Percentiles rank a stretch among this genome's conserved stretches.
These are phyloP conservation scores for Lodderomyces parapsilosis DNA, from an alignment of 1,139 yeast species.

Conservation along the genomic window DNA sequence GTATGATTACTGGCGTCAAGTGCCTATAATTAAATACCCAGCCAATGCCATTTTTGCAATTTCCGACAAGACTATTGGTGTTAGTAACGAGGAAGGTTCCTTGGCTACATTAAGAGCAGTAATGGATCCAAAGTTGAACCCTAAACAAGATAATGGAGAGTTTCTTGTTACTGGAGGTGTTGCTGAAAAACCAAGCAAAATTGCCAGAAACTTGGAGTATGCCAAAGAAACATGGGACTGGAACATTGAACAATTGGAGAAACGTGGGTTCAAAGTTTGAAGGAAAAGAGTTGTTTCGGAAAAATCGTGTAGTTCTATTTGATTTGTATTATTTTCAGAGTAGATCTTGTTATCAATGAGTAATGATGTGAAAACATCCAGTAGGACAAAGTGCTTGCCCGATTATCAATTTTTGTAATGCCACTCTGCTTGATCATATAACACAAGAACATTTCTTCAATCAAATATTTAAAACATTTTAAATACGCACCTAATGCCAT, in stretches of 20 bases:
- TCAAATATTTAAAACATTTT: no score
- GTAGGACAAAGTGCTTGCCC: no score
- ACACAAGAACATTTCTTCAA: no score
- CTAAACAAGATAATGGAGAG: slow-evolving; percentile 30
- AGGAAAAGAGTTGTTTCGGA: neutral
- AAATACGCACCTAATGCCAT: no score
- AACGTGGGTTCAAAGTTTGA: slow-evolving; percentile 20
- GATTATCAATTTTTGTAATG: no score
- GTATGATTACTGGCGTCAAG: slow-evolving; percentile 30
- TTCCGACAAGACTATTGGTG: slow-evolving; percentile 22
- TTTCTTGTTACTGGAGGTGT: slow-evolving; percentile 38
- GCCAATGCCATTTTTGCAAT: slow-evolving; percentile 16
- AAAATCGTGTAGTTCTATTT: no score
- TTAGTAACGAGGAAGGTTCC: slow-evolving; percentile 35
- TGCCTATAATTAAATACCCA: slow-evolving; percentile 22
- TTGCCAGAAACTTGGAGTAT: slow-evolving; percentile 23
- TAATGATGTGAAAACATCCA: no score
- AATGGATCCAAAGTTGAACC: slow-evolving; percentile 26
- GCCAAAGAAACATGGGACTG: slow-evolving; percentile 32
- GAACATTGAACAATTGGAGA: slow-evolving; percentile 24
- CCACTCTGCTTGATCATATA: no score
- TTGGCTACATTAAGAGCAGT: slow-evolving; percentile 35
- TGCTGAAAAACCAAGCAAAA: slow-evolving; percentile 22
- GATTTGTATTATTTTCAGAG: no score
- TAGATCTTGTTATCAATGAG: no score